Conservation (phyloP, 441 rosid genomes). For the Corymbia citriodora region DNA sequence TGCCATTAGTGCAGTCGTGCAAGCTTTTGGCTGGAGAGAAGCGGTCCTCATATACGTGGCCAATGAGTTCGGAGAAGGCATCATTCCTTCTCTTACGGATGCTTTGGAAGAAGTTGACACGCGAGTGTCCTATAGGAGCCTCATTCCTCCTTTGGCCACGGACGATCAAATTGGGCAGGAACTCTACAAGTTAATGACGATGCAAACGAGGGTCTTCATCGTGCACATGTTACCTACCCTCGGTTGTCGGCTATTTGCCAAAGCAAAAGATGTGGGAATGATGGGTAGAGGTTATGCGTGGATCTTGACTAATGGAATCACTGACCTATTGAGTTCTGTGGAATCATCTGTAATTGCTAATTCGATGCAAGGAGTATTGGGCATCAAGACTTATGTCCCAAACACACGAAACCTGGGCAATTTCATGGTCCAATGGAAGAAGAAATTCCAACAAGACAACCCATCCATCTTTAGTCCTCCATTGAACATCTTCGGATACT, state of each 20-base stretch:
- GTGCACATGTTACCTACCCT: conserved; percentile 38
- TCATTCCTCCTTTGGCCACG: conserved; percentile 27
- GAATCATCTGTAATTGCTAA: not conserved
- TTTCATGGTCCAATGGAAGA: conserved; percentile 34
- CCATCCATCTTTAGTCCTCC: conserved; percentile 5
- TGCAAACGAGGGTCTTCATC: conserved; percentile 55
- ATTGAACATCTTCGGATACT: conserved; percentile 28
- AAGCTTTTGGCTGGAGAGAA: conserved; percentile 53
- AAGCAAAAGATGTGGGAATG: conserved; percentile 49
- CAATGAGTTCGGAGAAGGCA: conserved; percentile 41
- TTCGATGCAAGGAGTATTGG: conserved; percentile 51
- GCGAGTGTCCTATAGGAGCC: conserved; percentile 32
- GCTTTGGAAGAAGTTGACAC: conserved; percentile 36
- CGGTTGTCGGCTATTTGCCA: conserved; percentile 36
- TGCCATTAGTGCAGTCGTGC: conserved; percentile 36
- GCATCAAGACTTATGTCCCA: conserved; percentile 31
- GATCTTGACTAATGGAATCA: conserved; percentile 47
- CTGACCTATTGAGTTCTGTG: conserved; percentile 5
- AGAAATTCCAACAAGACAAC: conserved; percentile 21
- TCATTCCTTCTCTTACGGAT: conserved; percentile 40
- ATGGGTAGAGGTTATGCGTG: conserved; percentile 46
- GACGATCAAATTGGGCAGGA: conserved; percentile 34
- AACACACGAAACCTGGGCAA: conserved; percentile 8
- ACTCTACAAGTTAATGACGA: conserved; percentile 43
- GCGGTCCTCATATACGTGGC: conserved; percentile 41